phyloP scores from a whole-genome alignment of 2,329 filamentous ascomycete genomes.

The Ceratocystiopsis brevicomis region DNA sequence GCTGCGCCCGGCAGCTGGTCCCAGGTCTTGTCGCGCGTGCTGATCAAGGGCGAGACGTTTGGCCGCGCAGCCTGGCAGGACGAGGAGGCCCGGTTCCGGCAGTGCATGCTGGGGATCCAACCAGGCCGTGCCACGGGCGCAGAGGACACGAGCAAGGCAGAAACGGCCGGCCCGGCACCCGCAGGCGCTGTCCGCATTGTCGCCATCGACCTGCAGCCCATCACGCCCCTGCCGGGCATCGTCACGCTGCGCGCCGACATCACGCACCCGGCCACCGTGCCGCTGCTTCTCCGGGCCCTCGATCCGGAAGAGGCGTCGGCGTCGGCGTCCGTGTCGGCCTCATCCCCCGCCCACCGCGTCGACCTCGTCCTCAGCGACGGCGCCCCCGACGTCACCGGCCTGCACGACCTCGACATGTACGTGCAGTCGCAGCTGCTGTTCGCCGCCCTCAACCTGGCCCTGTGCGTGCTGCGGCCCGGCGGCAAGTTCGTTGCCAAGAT shows the following conservation, averaged over 20 bases:
- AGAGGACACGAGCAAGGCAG: neutral
- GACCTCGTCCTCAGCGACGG: constrained; percentile 92
- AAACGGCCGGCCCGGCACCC: neutral
- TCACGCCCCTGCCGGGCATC: constrained; percentile 83
- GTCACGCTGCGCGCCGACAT: constrained; percentile 87
- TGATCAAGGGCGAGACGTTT: constrained; percentile 87
- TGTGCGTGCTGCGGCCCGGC: constrained; percentile 70
- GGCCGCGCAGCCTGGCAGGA: constrained; percentile 76
- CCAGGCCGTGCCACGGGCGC: neutral
- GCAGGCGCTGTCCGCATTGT: constrained; percentile 72
- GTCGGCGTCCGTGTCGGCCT: constrained; percentile 5
- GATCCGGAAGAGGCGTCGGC: constrained; percentile 47
- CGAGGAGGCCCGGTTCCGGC: constrained; percentile 47
- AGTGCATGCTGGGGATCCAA: constrained; percentile 36
- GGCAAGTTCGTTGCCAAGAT: constrained; percentile 98
- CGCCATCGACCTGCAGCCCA: constrained; percentile 87
- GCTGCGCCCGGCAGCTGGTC: constrained; percentile 95
- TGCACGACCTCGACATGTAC: constrained; percentile 96
- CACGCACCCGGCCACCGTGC: constrained; percentile 88
- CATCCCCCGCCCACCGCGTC: constrained; percentile 39
- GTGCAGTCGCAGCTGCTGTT: constrained; percentile 92
- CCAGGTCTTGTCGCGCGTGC: constrained; percentile 78
- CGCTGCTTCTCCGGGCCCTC: constrained; percentile 66
- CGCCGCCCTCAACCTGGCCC: constrained; percentile 77
- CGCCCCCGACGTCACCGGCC: constrained; percentile 85